Evolutionary conservation across 129 eudicot genomes (phyloP), one percentile per base, ranked within the genome.

Genomic region (Flaveria ramosissima): DNA sequence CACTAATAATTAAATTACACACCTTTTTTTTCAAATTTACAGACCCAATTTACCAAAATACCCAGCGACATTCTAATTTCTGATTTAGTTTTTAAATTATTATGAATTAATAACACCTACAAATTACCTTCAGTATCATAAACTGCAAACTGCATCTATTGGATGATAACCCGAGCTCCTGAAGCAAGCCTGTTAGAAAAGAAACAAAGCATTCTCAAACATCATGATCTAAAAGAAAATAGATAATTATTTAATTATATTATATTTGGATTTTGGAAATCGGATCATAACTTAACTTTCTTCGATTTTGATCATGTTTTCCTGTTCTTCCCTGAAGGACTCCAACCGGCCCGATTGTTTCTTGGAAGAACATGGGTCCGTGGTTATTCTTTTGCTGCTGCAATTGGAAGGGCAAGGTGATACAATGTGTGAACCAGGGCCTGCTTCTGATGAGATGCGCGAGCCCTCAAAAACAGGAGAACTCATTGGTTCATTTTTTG

Each of bases 151-250:
- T 83, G 85, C 86, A 66, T 83, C 86, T 24, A 86, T 67, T 93
- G 90, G 50, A 93, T 93, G 76, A 93, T 88, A 80, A 93, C 89
- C 84, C 95, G 72, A 74, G 96, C 96, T 83, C 98, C 98, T 69
- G 98, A 93, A 90, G 98, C 85, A 77, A 93, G 98, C 92, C 98
- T 93, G 96, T 86, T 82, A 75, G 51, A 26, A 78, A 75, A 48
- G 77, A 80, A 79, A 63, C 30, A 14, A 16, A 63, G 30, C 1
- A 56, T 19, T 12, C 70, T 87, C 90, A 90, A 80, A 78, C 69
- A 69, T 76, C 62, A 63, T 73, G 81, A 85, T 80, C 84, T 51
- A 75, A 56, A 60, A 23, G 11, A 4, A 27, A 61, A 72, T 23
- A 55, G 11, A 21, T 3, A 32, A 24, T 59, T 78, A 1, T 15